Evolutionary conservation across 345 rosid species (phyloP).

Genomic region (Acer campestre): DNA sequence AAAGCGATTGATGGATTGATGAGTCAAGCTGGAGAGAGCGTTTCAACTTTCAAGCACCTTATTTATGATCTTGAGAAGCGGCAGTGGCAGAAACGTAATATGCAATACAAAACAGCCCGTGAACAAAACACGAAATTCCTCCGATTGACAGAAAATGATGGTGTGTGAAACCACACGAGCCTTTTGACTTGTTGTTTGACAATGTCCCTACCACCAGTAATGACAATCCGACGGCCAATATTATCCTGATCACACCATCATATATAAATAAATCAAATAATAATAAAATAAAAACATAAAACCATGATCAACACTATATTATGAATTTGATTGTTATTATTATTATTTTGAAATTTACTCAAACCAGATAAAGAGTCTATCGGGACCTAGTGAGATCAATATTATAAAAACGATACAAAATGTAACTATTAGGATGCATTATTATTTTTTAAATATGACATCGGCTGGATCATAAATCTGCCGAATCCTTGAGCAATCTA

Average conservation of each 20-base stretch:
- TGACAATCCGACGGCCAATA: conserved; percentile 74
- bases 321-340: no score
- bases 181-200: conserved; percentile 74
- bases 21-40: not conserved
- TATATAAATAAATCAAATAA: not conserved
- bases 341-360: no score
- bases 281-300: not conserved
- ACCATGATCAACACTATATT: not conserved
- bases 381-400: no score
- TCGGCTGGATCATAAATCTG: no score
- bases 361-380: no score
- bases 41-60: conserved; percentile 29
- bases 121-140: conserved; percentile 87
- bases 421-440: no score
- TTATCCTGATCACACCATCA: conserved; percentile 51
- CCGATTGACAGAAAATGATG: conserved; percentile 88
- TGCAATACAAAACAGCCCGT: conserved; percentile 75
- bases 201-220: conserved; percentile 74
- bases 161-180: conserved; percentile 86
- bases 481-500: no score
- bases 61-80: conserved; percentile 37
- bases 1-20: conserved; percentile 2
- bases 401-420: no score
- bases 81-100: conserved; percentile 85
- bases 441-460: no score